These are phyloP conservation scores for Fusarium sp. DNA, from an alignment of 2,329 filamentous ascomycete genomes.

Conservation along the genomic window DNA sequence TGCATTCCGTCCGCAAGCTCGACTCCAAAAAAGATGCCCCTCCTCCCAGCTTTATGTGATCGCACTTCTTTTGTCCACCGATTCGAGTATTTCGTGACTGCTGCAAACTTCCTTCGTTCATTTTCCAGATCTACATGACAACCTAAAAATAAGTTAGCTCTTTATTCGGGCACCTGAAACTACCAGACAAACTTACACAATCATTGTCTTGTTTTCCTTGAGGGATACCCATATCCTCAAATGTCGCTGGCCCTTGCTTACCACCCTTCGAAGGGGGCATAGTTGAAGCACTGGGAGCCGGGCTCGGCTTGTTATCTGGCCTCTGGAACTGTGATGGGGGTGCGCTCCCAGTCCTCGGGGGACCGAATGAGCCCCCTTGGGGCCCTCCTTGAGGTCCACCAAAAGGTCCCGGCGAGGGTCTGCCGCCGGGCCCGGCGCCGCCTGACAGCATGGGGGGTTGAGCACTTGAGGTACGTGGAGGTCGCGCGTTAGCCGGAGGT, in stretches of 20 bases:
- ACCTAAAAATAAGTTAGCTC: conserved; percentile 37
- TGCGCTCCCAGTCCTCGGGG: conserved; percentile 55
- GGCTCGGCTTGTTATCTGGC: conserved; percentile 49
- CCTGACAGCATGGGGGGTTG: conserved; percentile 39
- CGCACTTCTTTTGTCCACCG: conserved; percentile 11
- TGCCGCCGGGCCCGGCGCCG: conserved; percentile 39
- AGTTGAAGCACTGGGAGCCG: conserved; percentile 53
- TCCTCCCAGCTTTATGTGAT: conserved; percentile 32
- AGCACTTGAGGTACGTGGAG: conserved; percentile 44
- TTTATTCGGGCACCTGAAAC: neutral
- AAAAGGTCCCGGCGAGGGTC: conserved; percentile 44
- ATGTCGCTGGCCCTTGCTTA: conserved; percentile 88
- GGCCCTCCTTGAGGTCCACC: conserved; percentile 36
- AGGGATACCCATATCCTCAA: conserved; percentile 98
- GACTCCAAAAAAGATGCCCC: conserved; percentile 39
- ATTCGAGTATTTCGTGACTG: neutral
- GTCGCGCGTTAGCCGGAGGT: conserved; percentile 27
- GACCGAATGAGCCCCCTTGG: conserved; percentile 33
- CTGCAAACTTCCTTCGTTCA: neutral
- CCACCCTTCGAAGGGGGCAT: conserved; percentile 56
- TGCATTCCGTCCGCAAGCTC: conserved; percentile 35
- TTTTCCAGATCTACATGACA: conserved; percentile 43
- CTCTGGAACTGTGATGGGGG: conserved; percentile 52
- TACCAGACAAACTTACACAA: conserved; percentile 74
- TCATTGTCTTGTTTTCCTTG: conserved; percentile 86